Evolutionary conservation across 805 yeast species (phyloP).

Genomic region (Kuraishia cidri): DNA sequence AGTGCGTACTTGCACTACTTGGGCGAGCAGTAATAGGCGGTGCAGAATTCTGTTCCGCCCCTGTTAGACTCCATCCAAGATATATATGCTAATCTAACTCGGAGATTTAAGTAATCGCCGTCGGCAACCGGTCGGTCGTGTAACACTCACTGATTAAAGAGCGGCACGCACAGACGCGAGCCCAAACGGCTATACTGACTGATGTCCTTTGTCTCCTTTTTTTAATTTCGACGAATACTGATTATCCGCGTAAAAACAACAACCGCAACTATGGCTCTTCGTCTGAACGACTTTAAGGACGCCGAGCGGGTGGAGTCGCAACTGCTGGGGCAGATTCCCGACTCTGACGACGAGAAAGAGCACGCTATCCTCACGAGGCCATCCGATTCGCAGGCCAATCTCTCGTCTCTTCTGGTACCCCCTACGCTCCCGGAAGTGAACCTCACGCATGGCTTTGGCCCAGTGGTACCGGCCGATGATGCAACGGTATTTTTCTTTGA

Average conservation of each 20-base stretch:
- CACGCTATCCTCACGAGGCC: slow-evolving; percentile 1
- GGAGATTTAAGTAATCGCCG: no score
- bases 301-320: background rate
- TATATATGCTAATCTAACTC: no score
- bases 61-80: no score
- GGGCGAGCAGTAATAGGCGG: no score
- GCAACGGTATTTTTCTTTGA: slow-evolving; percentile 66
- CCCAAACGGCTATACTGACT: no score
- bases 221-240: no score
- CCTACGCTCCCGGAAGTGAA: slow-evolving; percentile 14
- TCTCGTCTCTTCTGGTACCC: background rate
- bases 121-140: no score
- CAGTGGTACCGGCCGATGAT: slow-evolving; percentile 13
- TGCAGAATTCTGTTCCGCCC: no score
- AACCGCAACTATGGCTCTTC: background rate
- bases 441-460: slow-evolving; percentile 17
- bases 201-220: no score
- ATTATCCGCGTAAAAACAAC: background rate
- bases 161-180: no score
- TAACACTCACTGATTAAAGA: no score
- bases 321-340: background rate
- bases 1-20: slow-evolving; percentile 91
- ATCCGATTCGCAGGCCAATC: slow-evolving; percentile 1
- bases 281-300: background rate
- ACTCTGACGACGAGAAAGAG: slow-evolving; percentile 1